Conservation (phyloP, 148 eudicot species). For the Bassia scoparia region DNA sequence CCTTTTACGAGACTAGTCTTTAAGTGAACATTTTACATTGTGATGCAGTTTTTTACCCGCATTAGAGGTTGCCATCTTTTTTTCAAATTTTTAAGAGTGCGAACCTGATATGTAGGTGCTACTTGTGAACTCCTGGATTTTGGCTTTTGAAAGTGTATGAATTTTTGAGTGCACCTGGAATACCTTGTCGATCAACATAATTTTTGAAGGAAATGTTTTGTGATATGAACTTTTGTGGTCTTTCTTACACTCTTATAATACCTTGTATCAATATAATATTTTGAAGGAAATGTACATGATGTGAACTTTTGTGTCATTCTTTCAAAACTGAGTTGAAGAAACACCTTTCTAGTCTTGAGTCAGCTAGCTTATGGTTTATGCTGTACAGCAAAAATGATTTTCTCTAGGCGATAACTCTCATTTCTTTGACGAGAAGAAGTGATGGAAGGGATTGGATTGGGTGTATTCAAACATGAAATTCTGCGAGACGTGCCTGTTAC, state of each 20-base stretch:
- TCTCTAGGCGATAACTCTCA: not conserved
- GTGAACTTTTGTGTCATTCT: not conserved
- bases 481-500: conserved; percentile 84
- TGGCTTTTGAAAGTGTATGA: not conserved
- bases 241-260: not conserved
- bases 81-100: not conserved
- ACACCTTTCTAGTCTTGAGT: not conserved
- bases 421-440: conserved; percentile 65
- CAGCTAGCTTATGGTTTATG: not conserved
- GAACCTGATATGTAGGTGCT: too few relatives aligned
- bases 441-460: conserved; percentile 81
- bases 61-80: not conserved
- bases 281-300: too few relatives aligned
- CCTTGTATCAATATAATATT: not conserved
- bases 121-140: not conserved
- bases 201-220: not conserved
- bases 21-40: not conserved
- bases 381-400: not conserved
- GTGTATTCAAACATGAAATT: conserved; percentile 74
- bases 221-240: not conserved
- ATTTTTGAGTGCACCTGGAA: not conserved
- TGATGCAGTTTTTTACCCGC: too few relatives aligned
- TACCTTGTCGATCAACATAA: not conserved
- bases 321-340: not conserved
- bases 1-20: not conserved